A percentile compares a stretch with the other conserved stretches of the same genome.
phyloP scores from a whole-genome alignment of 1,284 basidiomycete genomes.

The Tremellales sp. region DNA sequence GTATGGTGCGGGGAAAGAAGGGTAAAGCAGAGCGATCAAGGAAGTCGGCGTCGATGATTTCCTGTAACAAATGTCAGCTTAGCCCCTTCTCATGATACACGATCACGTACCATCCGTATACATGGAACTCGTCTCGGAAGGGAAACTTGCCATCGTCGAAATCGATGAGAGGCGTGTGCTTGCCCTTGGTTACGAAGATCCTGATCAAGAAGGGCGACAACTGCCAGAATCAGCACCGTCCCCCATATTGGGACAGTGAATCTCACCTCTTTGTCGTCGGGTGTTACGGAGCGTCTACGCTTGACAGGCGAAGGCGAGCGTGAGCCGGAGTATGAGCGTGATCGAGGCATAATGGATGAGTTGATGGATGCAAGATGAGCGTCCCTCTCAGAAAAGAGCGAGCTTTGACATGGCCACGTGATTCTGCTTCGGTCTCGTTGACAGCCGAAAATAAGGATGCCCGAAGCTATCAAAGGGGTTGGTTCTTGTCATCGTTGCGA shows the following conservation, averaged over 20 bases:
- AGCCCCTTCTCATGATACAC: not conserved
- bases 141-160: slow-evolving; percentile 41
- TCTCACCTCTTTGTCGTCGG: not conserved
- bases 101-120: slow-evolving; percentile 38
- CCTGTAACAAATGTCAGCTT: slow-evolving; percentile 16
- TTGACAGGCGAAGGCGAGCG: not conserved
- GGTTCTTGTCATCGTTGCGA: no score
- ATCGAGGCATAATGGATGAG: not conserved
- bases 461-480: no score
- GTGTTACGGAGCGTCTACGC: not conserved
- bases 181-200: slow-evolving; percentile 39
- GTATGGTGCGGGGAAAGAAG: slow-evolving; percentile 37
- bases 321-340: not conserved
- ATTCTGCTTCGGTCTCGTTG: no score
- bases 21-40: slow-evolving; percentile 35
- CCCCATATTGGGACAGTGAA: not conserved
- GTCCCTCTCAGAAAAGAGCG: no score
- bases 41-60: slow-evolving; percentile 37
- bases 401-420: no score
- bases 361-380: no score
- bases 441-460: no score
- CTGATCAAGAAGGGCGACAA: slow-evolving; percentile 39
- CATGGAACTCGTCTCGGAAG: slow-evolving; percentile 34
- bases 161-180: slow-evolving; percentile 36
- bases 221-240: slow-evolving; percentile 2